A percentile compares a stretch with the other conserved stretches of the same genome.
phyloP scores from a whole-genome alignment of 139 green algal genomes.

The Micractinium sp. region DNA sequence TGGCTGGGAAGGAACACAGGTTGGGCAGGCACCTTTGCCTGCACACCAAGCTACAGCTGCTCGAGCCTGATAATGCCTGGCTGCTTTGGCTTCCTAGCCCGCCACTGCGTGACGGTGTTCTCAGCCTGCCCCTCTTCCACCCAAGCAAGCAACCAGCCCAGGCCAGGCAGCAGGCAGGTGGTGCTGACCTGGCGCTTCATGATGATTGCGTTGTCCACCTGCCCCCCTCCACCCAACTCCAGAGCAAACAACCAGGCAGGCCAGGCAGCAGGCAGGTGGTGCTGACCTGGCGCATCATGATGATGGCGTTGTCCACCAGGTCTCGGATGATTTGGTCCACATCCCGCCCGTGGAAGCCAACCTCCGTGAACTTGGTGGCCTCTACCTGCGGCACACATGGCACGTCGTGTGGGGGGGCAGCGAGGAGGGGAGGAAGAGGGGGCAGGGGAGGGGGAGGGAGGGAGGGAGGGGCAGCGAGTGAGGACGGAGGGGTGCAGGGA shows the following conservation, averaged over 20 bases:
- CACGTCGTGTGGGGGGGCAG: too few relatives aligned
- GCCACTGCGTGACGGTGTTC: too few relatives aligned
- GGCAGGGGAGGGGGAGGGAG: background rate
- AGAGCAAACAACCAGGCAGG: background rate
- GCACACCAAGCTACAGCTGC: too few relatives aligned
- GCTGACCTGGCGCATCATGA: conserved; percentile 69
- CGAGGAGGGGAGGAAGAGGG: too few relatives aligned
- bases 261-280: background rate
- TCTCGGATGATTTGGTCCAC: conserved; percentile 97
- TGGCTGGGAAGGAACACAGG: background rate
- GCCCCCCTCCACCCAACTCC: background rate
- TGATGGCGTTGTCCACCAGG: conserved; percentile 88
- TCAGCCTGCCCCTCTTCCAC: too few relatives aligned
- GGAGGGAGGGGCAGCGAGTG: too few relatives aligned
- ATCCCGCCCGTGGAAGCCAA: conserved; percentile 96
- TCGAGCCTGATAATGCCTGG: too few relatives aligned
- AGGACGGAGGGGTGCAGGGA: background rate
- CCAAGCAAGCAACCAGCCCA: too few relatives aligned
- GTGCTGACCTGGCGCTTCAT: background rate
- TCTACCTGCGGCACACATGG: conserved; percentile 73
- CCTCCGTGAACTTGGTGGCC: conserved; percentile 98
- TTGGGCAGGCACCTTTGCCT: too few relatives aligned
- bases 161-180: too few relatives aligned
- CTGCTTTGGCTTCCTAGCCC: too few relatives aligned
- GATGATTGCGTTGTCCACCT: background rate